Conservation (phyloP, 208 protist species). For the Trypanosoma theileri region DNA sequence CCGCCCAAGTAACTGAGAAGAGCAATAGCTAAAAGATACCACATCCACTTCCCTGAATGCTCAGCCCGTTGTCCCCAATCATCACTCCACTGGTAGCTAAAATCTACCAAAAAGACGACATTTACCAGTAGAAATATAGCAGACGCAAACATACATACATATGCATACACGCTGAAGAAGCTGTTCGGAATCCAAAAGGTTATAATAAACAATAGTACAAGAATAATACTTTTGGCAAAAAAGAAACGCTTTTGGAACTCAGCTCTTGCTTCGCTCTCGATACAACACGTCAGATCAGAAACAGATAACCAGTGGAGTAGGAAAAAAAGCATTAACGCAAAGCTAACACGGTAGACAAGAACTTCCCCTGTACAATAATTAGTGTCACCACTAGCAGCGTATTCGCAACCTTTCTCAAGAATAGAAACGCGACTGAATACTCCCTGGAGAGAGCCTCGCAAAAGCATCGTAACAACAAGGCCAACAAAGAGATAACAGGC, state of each 20-base stretch:
- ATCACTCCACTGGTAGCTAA: constrained; percentile 92
- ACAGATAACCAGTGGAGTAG: constrained; percentile 79
- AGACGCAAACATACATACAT: constrained; percentile 78
- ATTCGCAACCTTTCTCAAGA: constrained; percentile 61
- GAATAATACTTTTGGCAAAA: constrained; percentile 66
- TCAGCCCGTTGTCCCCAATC: constrained; percentile 88
- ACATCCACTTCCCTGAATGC: constrained; percentile 78
- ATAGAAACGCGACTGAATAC: constrained; percentile 57
- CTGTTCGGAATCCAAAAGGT: constrained; percentile 86
- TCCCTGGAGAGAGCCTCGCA: constrained; percentile 43
- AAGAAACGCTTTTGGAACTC: constrained; percentile 85
- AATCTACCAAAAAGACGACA: constrained; percentile 94
- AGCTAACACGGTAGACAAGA: constrained; percentile 85
- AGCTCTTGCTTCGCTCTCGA: constrained; percentile 63
- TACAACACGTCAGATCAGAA: constrained; percentile 87
- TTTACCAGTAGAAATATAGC: constrained; percentile 87
- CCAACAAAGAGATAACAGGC: constrained; percentile 79
- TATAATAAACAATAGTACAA: constrained; percentile 51
- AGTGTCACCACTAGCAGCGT: constrained; percentile 7
- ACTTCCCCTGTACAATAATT: constrained; percentile 67
- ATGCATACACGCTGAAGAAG: constrained; percentile 85
- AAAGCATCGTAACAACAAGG: constrained; percentile 65
- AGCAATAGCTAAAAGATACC: constrained; percentile 76
- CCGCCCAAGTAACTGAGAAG: constrained; percentile 48
- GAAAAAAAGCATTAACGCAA: constrained; percentile 81